Evolutionary conservation across 169 alveolate species (phyloP).

Genomic region (Sarcocystis neurona): DNA sequence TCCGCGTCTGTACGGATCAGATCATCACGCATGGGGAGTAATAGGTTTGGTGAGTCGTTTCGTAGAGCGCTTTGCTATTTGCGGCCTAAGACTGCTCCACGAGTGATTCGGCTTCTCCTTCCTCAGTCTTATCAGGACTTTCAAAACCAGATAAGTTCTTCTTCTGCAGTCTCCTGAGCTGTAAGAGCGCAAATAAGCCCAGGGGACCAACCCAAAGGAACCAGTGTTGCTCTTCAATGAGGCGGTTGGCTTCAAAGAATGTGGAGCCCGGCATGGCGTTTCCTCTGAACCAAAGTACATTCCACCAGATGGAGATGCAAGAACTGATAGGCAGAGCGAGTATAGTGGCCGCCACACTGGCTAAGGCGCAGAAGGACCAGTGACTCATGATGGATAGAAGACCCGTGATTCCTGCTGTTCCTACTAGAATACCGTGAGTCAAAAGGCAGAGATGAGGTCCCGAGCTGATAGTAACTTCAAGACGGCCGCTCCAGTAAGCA

Average conservation of each 20-base stretch:
- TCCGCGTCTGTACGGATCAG: no score
- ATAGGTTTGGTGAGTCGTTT: no score
- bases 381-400: no score
- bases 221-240: not conserved
- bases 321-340: no score
- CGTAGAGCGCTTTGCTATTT: no score
- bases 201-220: not conserved
- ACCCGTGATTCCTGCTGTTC: not conserved
- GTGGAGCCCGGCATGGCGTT: not conserved
- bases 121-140: not conserved
- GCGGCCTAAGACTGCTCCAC: no score
- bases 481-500: slow-evolving; percentile 26
- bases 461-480: not conserved
- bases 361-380: no score
- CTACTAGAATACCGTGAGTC: slow-evolving; percentile 10
- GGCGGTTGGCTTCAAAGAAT: not conserved
- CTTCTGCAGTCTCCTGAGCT: not conserved
- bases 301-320: not conserved
- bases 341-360: no score
- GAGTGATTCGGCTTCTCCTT: not conserved
- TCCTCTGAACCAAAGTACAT: not conserved
- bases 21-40: no score
- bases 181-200: not conserved
- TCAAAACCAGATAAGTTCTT: not conserved
- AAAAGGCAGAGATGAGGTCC: not conserved